Evolutionary conservation across 1,139 yeast species (phyloP).

Genomic region (Sugiyamaella novakii): DNA sequence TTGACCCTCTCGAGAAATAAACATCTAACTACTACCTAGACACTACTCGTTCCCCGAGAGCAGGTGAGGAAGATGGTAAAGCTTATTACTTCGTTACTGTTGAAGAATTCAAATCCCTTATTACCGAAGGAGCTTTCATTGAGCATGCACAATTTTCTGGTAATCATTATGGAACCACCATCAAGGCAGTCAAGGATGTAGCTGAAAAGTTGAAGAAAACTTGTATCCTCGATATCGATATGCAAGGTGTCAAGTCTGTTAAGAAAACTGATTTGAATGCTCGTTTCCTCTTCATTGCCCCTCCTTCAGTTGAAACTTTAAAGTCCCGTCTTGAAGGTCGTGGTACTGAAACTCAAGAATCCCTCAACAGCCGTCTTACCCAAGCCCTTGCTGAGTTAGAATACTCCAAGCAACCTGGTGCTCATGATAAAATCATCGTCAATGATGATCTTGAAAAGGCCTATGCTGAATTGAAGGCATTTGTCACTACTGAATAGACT

Average conservation of each 20-base stretch:
- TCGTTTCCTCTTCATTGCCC: slow-evolving; percentile 81
- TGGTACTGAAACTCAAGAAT: slow-evolving; percentile 92
- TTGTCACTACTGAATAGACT: slow-evolving; percentile 39
- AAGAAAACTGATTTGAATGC: slow-evolving; percentile 83
- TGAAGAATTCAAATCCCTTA: slow-evolving; percentile 74
- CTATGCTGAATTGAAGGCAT: slow-evolving; percentile 73
- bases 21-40: slow-evolving; percentile 46
- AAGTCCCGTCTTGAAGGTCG: slow-evolving; percentile 75
- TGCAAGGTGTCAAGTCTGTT: slow-evolving; percentile 97
- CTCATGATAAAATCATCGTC: slow-evolving; percentile 85
- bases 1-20: no score
- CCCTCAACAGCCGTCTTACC: slow-evolving; percentile 74
- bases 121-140: slow-evolving; percentile 73
- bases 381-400: slow-evolving; percentile 90
- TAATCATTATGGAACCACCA: slow-evolving; percentile 92
- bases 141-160: slow-evolving; percentile 99
- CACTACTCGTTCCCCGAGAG: slow-evolving; percentile 89
- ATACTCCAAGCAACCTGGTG: slow-evolving; percentile 80
- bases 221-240: slow-evolving; percentile 94
- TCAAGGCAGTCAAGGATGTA: slow-evolving; percentile 80
- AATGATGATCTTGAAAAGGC: slow-evolving; percentile 92
- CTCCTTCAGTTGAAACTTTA: slow-evolving; percentile 83
- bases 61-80: slow-evolving; percentile 85
- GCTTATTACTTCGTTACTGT: slow-evolving; percentile 86
- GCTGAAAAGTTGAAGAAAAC: slow-evolving; percentile 54